A percentile compares a stretch with the other conserved stretches of the same genome.
These are phyloP conservation scores for Dothideomycetidae sp. DNA, from an alignment of 2,329 filamentous ascomycete species.

Conservation along the genomic window DNA sequence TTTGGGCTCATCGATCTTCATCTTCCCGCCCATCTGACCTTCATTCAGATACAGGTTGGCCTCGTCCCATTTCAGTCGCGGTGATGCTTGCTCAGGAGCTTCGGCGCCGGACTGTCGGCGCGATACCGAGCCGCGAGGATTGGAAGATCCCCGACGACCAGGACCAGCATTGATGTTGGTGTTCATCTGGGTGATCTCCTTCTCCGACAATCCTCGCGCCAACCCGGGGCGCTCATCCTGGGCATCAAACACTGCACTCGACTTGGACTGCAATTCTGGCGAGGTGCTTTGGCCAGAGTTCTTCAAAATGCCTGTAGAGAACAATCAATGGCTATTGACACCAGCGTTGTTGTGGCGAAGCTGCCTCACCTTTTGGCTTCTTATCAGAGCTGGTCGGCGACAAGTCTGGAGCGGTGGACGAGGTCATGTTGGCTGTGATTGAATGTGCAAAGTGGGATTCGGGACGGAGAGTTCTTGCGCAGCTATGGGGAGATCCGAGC, in stretches of 20 bases:
- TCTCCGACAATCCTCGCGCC: conserved; percentile 48
- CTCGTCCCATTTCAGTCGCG: conserved; percentile 94
- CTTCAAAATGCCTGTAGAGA: conserved; percentile 69
- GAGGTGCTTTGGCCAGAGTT: conserved; percentile 55
- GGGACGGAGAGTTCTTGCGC: not conserved
- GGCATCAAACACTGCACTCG: conserved; percentile 24
- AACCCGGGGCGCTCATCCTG: conserved; percentile 26
- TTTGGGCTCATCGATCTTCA: conserved; percentile 99
- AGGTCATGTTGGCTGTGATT: not conserved
- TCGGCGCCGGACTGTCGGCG: conserved; percentile 53
- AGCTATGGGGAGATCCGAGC: not conserved
- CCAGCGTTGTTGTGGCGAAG: conserved; percentile 3
- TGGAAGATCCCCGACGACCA: conserved; percentile 68
- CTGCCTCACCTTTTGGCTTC: conserved; percentile 7
- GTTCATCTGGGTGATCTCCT: conserved; percentile 86
- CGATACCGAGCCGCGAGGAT: conserved; percentile 50
- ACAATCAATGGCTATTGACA: conserved; percentile 3
- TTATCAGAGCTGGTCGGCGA: conserved; percentile 5
- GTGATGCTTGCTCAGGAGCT: conserved; percentile 44
- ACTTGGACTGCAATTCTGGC: conserved; percentile 31
- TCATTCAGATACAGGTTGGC: conserved; percentile 94
- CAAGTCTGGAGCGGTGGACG: conserved; percentile 1
- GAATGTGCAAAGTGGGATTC: not conserved
- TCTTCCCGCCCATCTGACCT: conserved; percentile 85
- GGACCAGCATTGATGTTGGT: conserved; percentile 89